phyloP scores from a whole-genome alignment of 305 asterid species.

The Withania somnifera region DNA sequence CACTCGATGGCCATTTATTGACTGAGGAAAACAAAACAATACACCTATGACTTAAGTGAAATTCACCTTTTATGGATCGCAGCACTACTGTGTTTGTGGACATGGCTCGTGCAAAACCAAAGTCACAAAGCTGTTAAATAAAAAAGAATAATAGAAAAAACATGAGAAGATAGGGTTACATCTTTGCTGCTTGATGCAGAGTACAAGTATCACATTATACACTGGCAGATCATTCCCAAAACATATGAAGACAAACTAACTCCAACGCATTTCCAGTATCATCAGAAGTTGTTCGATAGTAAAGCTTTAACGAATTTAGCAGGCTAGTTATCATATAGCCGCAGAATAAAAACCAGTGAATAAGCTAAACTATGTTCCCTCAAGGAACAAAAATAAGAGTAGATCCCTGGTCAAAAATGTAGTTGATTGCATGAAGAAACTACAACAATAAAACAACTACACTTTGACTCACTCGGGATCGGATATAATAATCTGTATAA shows the following conservation, averaged over 20 bases:
- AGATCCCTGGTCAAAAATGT: neutral
- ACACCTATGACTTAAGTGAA: neutral
- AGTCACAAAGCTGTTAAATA: constrained; percentile 78
- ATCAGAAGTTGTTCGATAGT: neutral
- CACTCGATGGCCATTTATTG: neutral
- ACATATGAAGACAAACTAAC: neutral
- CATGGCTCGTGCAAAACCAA: constrained; percentile 99
- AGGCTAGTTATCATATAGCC: neutral
- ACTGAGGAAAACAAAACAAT: neutral
- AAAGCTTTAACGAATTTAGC: neutral
- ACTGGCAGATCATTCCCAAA: neutral
- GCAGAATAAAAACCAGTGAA: neutral
- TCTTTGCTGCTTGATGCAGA: constrained; percentile 1
- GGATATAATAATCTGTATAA: neutral
- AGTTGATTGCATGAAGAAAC: neutral
- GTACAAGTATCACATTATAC: neutral
- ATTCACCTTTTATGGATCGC: constrained; percentile 91
- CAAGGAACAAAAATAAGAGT: neutral
- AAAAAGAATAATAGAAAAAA: constrained; percentile 11
- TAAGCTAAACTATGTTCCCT: neutral
- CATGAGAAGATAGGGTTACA: neutral
- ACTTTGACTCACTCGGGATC: neutral
- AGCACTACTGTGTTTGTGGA: constrained; percentile 96
- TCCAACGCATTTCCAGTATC: neutral
- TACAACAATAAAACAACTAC: neutral